phyloP scores from a whole-genome alignment of 371 early-diverging fungal genomes.

The Apophysomyces sp. region DNA sequence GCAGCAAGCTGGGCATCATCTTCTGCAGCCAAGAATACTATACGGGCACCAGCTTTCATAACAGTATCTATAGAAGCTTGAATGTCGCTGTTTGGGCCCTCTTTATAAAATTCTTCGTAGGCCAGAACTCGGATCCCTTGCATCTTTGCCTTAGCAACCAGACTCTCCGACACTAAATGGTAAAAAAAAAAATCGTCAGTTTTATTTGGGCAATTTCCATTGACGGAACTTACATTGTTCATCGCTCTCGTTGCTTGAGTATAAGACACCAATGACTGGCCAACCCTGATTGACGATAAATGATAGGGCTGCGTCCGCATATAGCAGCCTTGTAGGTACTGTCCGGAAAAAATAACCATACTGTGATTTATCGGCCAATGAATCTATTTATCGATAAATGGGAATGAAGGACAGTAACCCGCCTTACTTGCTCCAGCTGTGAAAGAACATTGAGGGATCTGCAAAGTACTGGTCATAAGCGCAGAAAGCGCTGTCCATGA shows the following conservation, averaged over 20 bases:
- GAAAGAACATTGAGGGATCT: constrained; percentile 37
- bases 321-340: constrained; percentile 20
- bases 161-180: constrained; percentile 5
- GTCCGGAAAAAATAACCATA: constrained; percentile 31
- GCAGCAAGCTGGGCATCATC: constrained; percentile 5
- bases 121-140: constrained; percentile 2
- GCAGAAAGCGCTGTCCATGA: constrained; percentile 28
- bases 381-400: constrained; percentile 1
- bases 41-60: constrained; percentile 10
- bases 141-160: constrained; percentile 7
- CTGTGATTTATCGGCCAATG: constrained; percentile 10
- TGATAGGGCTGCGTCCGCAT: constrained; percentile 20
- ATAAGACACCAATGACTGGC: constrained; percentile 23
- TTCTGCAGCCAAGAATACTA: constrained; percentile 11
- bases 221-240: constrained; percentile 13
- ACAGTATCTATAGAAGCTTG: neutral
- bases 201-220: neutral
- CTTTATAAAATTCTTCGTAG: constrained; percentile 11
- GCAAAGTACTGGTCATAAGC: constrained; percentile 29
- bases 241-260: constrained; percentile 15
- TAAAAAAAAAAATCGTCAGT: neutral
- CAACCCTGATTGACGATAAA: constrained; percentile 14
- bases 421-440: constrained; percentile 21
- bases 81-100: constrained; percentile 3
- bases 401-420: too few species aligned